Evolutionary conservation across 2,329 filamentous ascomycete genomes (phyloP).

Genomic region (Ceratocystiopsis minuta): DNA sequence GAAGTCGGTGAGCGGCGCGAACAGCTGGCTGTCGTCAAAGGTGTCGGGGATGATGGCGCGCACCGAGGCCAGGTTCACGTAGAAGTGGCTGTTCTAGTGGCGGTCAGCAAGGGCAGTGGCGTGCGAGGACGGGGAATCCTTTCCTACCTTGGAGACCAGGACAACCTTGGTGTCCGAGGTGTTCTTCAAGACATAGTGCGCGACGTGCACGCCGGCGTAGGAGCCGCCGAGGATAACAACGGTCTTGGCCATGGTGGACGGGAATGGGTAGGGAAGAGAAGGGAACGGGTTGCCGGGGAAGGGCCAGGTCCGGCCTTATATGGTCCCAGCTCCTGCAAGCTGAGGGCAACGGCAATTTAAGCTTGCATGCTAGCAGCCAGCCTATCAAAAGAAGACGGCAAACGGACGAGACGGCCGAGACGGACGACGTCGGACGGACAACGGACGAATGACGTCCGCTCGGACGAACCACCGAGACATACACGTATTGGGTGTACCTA

Average conservation of each 20-base stretch:
- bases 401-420: too few species aligned
- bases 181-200: slow-evolving; percentile 34
- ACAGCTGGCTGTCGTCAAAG: slow-evolving; percentile 30
- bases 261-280: background rate
- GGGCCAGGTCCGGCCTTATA: too few species aligned
- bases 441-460: too few species aligned
- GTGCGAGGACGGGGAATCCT: slow-evolving; percentile 9
- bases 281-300: too few species aligned
- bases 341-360: too few species aligned
- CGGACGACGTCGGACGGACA: too few species aligned
- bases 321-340: too few species aligned
- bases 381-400: too few species aligned
- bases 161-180: slow-evolving; percentile 31
- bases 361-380: too few species aligned
- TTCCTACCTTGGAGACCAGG: slow-evolving; percentile 38
- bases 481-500: too few species aligned
- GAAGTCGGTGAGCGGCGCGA: slow-evolving; percentile 29
- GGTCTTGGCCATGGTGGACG: slow-evolving; percentile 26
- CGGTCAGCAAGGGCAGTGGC: background rate
- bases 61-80: slow-evolving; percentile 39
- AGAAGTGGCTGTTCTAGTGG: slow-evolving; percentile 37
- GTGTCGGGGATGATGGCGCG: slow-evolving; percentile 34
- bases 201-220: slow-evolving; percentile 32
- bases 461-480: too few species aligned
- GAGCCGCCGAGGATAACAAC: slow-evolving; percentile 37